Conservation (phyloP, 75 land plant species). For the Selaginella moellendorffii region DNA sequence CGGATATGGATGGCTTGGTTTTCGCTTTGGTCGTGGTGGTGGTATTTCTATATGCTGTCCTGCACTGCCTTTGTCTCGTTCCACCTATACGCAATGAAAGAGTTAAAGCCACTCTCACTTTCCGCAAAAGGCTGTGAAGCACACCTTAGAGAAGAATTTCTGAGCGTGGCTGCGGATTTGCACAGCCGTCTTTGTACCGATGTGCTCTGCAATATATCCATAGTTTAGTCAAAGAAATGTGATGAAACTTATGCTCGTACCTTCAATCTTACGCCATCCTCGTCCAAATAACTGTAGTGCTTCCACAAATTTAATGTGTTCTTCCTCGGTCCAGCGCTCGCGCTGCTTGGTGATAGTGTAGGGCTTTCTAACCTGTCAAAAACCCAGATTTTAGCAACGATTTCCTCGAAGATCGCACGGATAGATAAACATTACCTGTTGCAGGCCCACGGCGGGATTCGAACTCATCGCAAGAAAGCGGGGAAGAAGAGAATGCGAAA, state of each 20-base stretch:
- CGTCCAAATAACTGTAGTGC: constrained; percentile 2
- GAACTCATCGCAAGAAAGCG: not conserved
- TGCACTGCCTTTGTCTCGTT: constrained; percentile 53
- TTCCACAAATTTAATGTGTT: constrained; percentile 2
- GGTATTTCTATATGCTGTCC: constrained; percentile 79
- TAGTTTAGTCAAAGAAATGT: not conserved
- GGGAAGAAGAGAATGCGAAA: not conserved
- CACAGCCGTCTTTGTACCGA: constrained; percentile 1
- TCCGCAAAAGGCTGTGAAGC: not conserved
- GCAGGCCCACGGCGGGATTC: not conserved
- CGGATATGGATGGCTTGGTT: constrained; percentile 95
- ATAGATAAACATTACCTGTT: not conserved
- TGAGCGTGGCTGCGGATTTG: constrained; percentile 9
- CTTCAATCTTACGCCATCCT: constrained; percentile 5
- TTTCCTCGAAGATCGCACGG: not conserved
- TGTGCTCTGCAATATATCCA: constrained; percentile 1
- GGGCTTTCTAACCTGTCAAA: constrained; percentile 5
- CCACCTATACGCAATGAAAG: constrained; percentile 36
- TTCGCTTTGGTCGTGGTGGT: constrained; percentile 95
- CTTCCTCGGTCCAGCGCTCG: constrained; percentile 5
- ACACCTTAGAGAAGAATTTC: constrained; percentile 8
- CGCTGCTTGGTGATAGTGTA: constrained; percentile 3
- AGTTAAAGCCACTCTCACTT: not conserved
- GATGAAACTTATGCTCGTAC: not conserved
- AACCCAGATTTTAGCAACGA: not conserved